phyloP scores from a whole-genome alignment of 768 basidiomycete genomes.

The Pleurotus platypus region DNA sequence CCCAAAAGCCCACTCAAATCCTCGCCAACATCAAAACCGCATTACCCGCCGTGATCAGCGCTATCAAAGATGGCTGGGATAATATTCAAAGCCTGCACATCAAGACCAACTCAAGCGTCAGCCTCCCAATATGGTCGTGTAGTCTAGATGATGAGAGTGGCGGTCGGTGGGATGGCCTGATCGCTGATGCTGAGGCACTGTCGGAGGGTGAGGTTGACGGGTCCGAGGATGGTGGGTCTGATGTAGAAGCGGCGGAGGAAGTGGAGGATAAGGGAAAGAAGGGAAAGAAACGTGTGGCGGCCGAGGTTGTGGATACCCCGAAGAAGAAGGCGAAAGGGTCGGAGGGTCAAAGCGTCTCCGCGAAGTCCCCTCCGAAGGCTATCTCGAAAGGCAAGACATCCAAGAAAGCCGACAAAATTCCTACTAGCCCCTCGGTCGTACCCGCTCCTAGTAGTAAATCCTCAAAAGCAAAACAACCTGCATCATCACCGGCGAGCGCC shows the following conservation, averaged over 20 bases:
- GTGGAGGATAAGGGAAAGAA: conserved; percentile 18
- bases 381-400: conserved; percentile 8
- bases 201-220: conserved; percentile 19
- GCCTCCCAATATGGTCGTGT: conserved; percentile 91
- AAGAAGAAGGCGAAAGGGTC: conserved; percentile 41
- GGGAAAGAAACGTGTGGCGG: conserved; percentile 19
- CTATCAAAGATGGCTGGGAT: conserved; percentile 81
- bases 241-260: conserved; percentile 18
- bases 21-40: conserved; percentile 75
- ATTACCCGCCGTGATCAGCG: conserved; percentile 67
- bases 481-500: not conserved
- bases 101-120: conserved; percentile 82
- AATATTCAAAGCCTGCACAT: conserved; percentile 87
- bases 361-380: conserved; percentile 10
- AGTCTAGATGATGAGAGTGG: conserved; percentile 57
- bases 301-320: conserved; percentile 31
- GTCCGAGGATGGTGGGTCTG: conserved; percentile 17
- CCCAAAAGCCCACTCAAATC: conserved; percentile 71
- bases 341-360: conserved; percentile 13
- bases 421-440: not conserved
- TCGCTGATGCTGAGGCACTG: conserved; percentile 18
- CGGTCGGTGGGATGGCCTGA: conserved; percentile 57
- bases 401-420: not conserved
- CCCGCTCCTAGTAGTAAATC: not conserved
- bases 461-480: conserved; percentile 17